Evolutionary conservation across 2,329 filamentous ascomycete genomes (phyloP).

Genomic region (Colletotrichum acutatum): DNA sequence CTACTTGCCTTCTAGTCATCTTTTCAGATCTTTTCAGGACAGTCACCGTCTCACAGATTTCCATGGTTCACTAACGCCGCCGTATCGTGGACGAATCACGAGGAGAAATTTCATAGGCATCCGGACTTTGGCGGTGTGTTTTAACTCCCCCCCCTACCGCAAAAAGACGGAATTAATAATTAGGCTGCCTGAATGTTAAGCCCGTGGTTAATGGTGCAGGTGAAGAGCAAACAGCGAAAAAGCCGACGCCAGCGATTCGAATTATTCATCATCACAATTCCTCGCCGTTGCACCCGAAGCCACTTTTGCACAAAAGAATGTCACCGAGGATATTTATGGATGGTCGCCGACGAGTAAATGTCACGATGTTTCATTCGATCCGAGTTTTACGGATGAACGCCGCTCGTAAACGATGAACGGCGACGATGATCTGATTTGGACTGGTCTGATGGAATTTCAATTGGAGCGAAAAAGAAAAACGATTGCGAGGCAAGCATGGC

Average conservation of each 20-base stretch:
- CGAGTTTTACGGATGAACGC: no score
- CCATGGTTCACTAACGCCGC: neutral
- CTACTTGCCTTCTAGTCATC: neutral
- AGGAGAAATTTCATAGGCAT: neutral
- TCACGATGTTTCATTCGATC: neutral
- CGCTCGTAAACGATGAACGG: neutral
- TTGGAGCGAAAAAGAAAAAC: neutral
- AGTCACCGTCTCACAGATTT: neutral
- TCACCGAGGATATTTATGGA: neutral
- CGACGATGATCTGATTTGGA: neutral
- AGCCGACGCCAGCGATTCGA: slow-evolving; percentile 11
- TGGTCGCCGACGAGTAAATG: neutral
- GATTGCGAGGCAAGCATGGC: slow-evolving; percentile 19
- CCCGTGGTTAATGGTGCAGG: neutral
- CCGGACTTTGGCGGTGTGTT: slow-evolving; percentile 35
- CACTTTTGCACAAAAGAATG: neutral
- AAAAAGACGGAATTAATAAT: slow-evolving; percentile 20
- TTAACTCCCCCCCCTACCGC: neutral
- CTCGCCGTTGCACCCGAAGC: slow-evolving; percentile 7
- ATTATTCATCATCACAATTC: neutral
- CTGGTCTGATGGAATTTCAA: neutral
- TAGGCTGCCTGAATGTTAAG: slow-evolving; percentile 24
- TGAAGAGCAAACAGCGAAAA: slow-evolving; percentile 6
- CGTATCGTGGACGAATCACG: slow-evolving; percentile 29
- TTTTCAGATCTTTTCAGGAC: no score